phyloP scores from a whole-genome alignment of 192 early-diverging fungal species.

The Mortierella hygrophila region DNA sequence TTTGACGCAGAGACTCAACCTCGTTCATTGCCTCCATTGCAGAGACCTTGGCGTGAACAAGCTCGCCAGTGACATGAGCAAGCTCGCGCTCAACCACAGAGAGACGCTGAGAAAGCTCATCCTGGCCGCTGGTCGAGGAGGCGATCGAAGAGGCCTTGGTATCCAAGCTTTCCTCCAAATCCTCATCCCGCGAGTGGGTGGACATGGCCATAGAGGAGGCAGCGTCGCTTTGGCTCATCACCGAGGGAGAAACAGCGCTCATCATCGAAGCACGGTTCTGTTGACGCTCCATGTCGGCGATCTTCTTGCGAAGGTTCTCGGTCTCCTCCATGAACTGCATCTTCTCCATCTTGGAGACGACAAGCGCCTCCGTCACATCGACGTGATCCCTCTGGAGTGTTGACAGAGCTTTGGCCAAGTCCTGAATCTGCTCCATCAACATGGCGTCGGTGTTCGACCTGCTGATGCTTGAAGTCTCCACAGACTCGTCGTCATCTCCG shows the following conservation, averaged over 20 bases:
- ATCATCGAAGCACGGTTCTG: conserved; percentile 60
- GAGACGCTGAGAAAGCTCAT: conserved; percentile 34
- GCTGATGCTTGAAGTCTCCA: background rate
- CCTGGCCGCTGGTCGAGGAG: conserved; percentile 15
- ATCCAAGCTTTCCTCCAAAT: conserved; percentile 7
- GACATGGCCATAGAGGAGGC: conserved; percentile 41
- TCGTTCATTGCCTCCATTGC: conserved; percentile 57
- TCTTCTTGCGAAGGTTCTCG: conserved; percentile 64
- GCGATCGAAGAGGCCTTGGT: conserved; percentile 43
- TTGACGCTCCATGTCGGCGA: conserved; percentile 59
- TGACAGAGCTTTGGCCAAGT: conserved; percentile 76
- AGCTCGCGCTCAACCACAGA: conserved; percentile 36
- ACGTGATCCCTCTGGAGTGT: conserved; percentile 78
- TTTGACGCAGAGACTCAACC: conserved; percentile 42
- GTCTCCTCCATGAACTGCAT: conserved; percentile 63
- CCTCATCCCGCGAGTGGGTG: conserved; percentile 40
- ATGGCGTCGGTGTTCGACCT: conserved; percentile 35
- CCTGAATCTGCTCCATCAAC: conserved; percentile 69
- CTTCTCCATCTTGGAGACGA: conserved; percentile 68
- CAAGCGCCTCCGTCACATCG: conserved; percentile 69
- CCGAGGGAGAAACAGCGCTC: conserved; percentile 42
- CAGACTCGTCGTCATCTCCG: conserved; percentile 20
- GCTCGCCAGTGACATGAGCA: conserved; percentile 44
- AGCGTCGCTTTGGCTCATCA: conserved; percentile 52
- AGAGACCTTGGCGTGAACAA: conserved; percentile 50